A percentile compares a stretch with the other conserved stretches of the same genome.
Evolutionary conservation across 257 asterid species (phyloP).

Genomic region (Solanum chiquidenum): DNA sequence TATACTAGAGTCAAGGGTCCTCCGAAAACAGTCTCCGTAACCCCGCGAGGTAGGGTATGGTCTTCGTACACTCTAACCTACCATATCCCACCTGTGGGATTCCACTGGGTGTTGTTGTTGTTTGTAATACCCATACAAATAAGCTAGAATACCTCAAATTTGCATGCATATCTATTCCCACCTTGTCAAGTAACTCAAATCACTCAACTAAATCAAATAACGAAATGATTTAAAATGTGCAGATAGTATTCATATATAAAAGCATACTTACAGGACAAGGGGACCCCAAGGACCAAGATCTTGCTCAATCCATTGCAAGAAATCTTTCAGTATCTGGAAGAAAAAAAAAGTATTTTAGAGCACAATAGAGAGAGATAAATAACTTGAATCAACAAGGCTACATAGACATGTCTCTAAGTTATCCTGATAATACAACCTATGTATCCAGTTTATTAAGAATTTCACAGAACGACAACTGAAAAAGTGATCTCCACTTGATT

Average conservation of each 20-base stretch:
- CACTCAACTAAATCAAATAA: neutral
- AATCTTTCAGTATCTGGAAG: slow-evolving; percentile 81
- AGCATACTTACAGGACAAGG: slow-evolving; percentile 73
- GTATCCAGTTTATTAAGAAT: neutral
- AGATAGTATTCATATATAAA: neutral
- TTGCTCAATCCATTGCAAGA: slow-evolving; percentile 76
- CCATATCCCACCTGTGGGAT: neutral
- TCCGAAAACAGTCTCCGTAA: neutral
- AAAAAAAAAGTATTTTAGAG: neutral
- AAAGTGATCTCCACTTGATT: neutral
- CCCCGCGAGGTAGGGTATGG: neutral
- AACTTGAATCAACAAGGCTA: neutral
- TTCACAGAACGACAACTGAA: neutral
- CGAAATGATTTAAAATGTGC: neutral
- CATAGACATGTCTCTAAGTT: neutral
- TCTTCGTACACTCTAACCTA: neutral
- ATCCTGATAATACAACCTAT: neutral
- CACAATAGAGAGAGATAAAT: neutral
- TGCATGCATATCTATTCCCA: neutral
- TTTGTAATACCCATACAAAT: neutral
- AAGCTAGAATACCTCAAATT: neutral
- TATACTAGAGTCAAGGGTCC: neutral
- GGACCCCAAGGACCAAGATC: slow-evolving; percentile 99
- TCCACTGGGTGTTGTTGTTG: neutral
- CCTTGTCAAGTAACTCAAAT: neutral